Evolutionary conservation across 2,329 filamentous ascomycete genomes (phyloP), one percentile per base, ranked within the genome.

Genomic region (Ophiostoma ulmi): DNA sequence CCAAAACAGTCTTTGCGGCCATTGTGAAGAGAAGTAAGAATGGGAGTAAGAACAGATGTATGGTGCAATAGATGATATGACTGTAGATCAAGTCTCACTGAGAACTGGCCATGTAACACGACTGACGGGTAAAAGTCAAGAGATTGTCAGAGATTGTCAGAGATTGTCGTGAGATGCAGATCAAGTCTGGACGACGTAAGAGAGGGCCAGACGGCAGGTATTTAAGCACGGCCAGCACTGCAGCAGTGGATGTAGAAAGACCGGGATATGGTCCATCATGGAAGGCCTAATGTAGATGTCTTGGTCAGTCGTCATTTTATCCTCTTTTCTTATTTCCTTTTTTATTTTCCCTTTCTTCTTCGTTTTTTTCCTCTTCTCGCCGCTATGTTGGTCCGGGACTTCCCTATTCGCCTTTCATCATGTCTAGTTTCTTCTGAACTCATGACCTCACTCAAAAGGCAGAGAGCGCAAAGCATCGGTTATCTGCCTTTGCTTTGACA

Each of bases 101-200:
- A 7, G 52, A 26, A n/a, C 58, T 63, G 26, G 58, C 58, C 58
- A 17, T 35, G 26, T 3, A 58, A 22, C 58, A 36, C 58, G 58
- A 63, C 11, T 5, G 26, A 35, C 58, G 31, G n/a, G 52, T 35
- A 35, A 52, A 11, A 26, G 26, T 35, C 26, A 35, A 36, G 26
- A 58, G 52, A 10, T 5, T 31, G 52, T 3, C n/a, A 58, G 52
- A 26, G 52, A 58, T 26, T 8, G n/a, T 26, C 52, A 14, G 52
- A 58, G 39, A 35, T 35, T 63, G 58, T 35, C 58, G 58, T 35
- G 58, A 17, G 58, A 63, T 63, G 58, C 58, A 63, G 58, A 63
- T 63, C 58, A 35, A 63, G 26, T 35, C 58, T 1, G 11, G 58
- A 10, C 58, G 58, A 20, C 3, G 26, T 4, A 26, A 35, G 26